Evolutionary conservation across 345 rosid species (phyloP).

Genomic region (Sisymbrium altissimum): DNA sequence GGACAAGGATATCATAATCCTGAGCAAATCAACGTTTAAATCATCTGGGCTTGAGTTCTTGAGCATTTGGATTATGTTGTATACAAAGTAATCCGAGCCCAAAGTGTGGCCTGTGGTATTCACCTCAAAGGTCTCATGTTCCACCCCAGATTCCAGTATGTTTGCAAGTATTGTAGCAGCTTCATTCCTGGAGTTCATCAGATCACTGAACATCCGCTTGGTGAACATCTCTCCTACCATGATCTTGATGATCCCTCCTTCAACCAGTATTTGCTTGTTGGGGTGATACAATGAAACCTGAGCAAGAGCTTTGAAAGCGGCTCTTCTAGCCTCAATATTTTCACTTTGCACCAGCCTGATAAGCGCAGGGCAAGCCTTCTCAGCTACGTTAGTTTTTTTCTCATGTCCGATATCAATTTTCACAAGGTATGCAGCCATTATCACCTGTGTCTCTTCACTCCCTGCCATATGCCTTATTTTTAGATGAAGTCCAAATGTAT

Average conservation of each 20-base stretch:
- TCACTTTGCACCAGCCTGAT: slow-evolving; percentile 59
- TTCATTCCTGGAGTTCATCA: slow-evolving; percentile 59
- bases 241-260: slow-evolving; percentile 53
- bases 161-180: slow-evolving; percentile 78
- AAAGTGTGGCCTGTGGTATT: slow-evolving; percentile 60
- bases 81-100: slow-evolving; percentile 64
- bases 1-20: slow-evolving; percentile 64
- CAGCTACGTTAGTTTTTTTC: slow-evolving; percentile 55
- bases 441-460: slow-evolving; percentile 56
- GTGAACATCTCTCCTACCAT: slow-evolving; percentile 76
- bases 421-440: slow-evolving; percentile 69
- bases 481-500: slow-evolving; percentile 16
- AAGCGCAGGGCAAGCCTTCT: slow-evolving; percentile 63
- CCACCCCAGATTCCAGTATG: slow-evolving; percentile 65
- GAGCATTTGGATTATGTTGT: slow-evolving; percentile 64
- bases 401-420: slow-evolving; percentile 64
- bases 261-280: slow-evolving; percentile 50
- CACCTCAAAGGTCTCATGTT: slow-evolving; percentile 51
- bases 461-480: slow-evolving; percentile 41
- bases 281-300: slow-evolving; percentile 65
- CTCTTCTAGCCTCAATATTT: slow-evolving; percentile 44
- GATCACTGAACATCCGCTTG: slow-evolving; percentile 48
- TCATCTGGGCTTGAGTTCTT: slow-evolving; percentile 67
- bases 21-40: slow-evolving; percentile 60
- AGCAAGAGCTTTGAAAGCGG: slow-evolving; percentile 69